phyloP scores from a whole-genome alignment of 768 basidiomycete genomes.

The Termitomyces sp. region DNA sequence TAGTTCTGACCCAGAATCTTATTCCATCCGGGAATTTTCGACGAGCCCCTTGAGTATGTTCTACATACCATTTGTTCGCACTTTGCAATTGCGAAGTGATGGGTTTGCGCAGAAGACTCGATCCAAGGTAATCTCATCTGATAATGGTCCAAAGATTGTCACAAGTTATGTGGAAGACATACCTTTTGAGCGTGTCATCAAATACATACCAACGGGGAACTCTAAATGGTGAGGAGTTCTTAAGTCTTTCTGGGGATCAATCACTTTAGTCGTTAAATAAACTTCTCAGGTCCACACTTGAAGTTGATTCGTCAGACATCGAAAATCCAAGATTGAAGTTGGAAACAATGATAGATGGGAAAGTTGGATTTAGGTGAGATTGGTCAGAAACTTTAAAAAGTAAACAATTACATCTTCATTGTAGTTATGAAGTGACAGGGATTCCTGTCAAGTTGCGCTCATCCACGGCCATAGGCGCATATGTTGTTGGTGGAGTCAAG shows the following conservation, averaged over 20 bases:
- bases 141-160: constrained; percentile 21
- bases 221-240: constrained; percentile 59
- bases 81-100: constrained; percentile 43
- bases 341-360: constrained; percentile 61
- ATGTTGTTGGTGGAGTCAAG: constrained; percentile 46
- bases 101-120: constrained; percentile 34
- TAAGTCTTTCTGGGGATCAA: neutral
- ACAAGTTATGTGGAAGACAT: constrained; percentile 32
- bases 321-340: constrained; percentile 49
- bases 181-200: constrained; percentile 50
- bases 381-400: neutral
- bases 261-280: neutral
- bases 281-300: constrained; percentile 56
- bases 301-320: constrained; percentile 60
- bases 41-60: constrained; percentile 72
- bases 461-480: constrained; percentile 41
- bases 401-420: neutral
- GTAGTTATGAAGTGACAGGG: constrained; percentile 47
- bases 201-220: constrained; percentile 64
- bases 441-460: constrained; percentile 39
- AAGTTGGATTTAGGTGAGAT: constrained; percentile 47
- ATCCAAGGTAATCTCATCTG: constrained; percentile 23
- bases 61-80: constrained; percentile 57
- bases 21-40: constrained; percentile 59
- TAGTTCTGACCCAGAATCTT: constrained; percentile 26